Evolutionary conservation across 2,329 filamentous ascomycete species (phyloP).

Genomic region (Penicillium sp.): DNA sequence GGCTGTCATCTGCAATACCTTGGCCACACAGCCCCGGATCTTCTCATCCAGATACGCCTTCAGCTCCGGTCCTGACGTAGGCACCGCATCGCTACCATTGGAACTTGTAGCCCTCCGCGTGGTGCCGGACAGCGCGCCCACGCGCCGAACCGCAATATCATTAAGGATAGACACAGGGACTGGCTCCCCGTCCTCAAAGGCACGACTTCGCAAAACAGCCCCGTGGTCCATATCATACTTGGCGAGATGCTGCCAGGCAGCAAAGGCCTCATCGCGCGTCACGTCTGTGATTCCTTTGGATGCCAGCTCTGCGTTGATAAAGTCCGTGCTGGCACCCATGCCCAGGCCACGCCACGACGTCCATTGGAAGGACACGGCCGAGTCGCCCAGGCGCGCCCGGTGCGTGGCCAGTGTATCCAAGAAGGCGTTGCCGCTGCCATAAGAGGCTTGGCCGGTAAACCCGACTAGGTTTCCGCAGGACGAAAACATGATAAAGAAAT

Average conservation of each 20-base stretch:
- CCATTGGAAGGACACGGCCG: constrained; percentile 36
- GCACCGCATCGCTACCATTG: neutral
- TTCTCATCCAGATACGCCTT: constrained; percentile 24
- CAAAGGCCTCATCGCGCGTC: constrained; percentile 10
- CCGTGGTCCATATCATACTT: constrained; percentile 33
- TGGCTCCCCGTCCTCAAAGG: constrained; percentile 29
- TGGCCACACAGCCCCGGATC: constrained; percentile 27
- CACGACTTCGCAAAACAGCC: constrained; percentile 30
- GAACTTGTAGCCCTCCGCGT: constrained; percentile 6
- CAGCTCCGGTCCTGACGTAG: constrained; percentile 21
- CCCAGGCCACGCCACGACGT: constrained; percentile 39
- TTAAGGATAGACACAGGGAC: constrained; percentile 8
- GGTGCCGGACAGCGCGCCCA: neutral
- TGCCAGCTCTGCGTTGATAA: constrained; percentile 36
- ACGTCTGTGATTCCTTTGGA: constrained; percentile 40
- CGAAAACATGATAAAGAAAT: too few relatives aligned
- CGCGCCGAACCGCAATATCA: constrained; percentile 9
- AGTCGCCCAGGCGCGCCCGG: constrained; percentile 28
- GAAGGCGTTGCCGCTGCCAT: too few relatives aligned
- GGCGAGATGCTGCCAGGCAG: constrained; percentile 18
- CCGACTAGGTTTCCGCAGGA: too few relatives aligned
- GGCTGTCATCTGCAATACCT: constrained; percentile 27
- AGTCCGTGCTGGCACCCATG: constrained; percentile 32
- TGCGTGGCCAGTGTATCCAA: constrained; percentile 1
- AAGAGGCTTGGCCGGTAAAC: too few relatives aligned